Evolutionary conservation across 2,329 filamentous ascomycete genomes (phyloP), one percentile per base, ranked within the genome.

Genomic region (Lojkania enalia): DNA sequence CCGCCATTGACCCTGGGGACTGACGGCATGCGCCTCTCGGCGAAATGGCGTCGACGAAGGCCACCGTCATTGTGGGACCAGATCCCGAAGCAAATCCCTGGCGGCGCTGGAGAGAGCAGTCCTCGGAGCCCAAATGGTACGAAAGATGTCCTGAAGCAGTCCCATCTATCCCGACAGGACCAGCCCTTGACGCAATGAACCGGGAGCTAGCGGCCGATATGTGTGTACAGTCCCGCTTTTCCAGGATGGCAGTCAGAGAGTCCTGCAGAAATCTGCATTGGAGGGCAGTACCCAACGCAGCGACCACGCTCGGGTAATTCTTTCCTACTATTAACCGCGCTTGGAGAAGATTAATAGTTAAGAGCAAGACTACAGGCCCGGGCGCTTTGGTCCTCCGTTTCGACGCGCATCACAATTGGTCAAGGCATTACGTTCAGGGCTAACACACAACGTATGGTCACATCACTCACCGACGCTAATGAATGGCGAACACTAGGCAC

Each of bases 151-250:
- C 20, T 36, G 20, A 19, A 30, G 23, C 32, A 33, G 32, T 7
- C 23, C 23, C 7, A n/a, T n/a, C 23, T 27, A 7, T 39, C 25
- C 14, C n/a, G 20, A 6, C 30, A 9, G n/a, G 20, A 7, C 20
- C 14, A 38, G 35, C 29, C 38, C 42, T 42, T 44, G 46, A 51
- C 35, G 48, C 48, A 45, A 49, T 41, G 39, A 37, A 20, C 14
- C 39, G 31, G 51, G 41, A 48, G 38, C 39, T 48, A 43, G 39
- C 36, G 42, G 31, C 29, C 38, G 23, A 33, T 14, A 29, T 30
- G 31, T 20, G 33, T 7, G 20, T 25, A 39, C 35, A n/a, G n/a
- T 35, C 42, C 43, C 20, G 42, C 40, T 41, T 39, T 20, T 42
- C 36, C 20, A 32, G 23, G 21, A 27, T 25, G n/a, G 32, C 20